A percentile compares a stretch with the other conserved stretches of the same genome.
Evolutionary conservation across 2,329 filamentous ascomycete genomes (phyloP).

Genomic region (Phaeoacremonium minimum): DNA sequence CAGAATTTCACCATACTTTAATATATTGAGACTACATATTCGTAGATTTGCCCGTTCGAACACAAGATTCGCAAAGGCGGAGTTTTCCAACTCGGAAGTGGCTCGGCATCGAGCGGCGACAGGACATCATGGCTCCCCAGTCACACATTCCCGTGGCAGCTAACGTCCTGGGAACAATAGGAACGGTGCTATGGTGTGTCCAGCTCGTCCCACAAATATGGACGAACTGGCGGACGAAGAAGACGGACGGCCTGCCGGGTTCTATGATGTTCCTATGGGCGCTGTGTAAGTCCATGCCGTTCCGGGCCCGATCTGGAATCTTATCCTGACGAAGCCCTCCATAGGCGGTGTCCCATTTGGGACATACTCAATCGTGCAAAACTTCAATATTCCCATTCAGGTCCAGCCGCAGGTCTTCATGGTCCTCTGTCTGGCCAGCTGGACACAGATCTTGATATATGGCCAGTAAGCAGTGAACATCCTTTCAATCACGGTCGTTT

Average conservation of each 20-base stretch:
- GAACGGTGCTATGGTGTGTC: conserved; percentile 33
- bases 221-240: conserved; percentile 57
- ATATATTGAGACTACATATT: too few relatives aligned
- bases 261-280: conserved; percentile 62
- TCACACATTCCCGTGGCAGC: conserved; percentile 8
- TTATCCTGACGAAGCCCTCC: neutral
- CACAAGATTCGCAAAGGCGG: too few relatives aligned
- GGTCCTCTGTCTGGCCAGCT: conserved; percentile 30
- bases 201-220: conserved; percentile 44
- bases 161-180: conserved; percentile 18
- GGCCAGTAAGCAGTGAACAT: conserved; percentile 13
- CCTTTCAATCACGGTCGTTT: neutral
- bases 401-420: conserved; percentile 37
- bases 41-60: too few relatives aligned
- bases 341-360: conserved; percentile 34
- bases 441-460: conserved; percentile 32
- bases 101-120: too few relatives aligned
- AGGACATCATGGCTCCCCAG: conserved; percentile 8
- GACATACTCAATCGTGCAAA: conserved; percentile 31
- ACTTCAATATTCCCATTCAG: conserved; percentile 37
- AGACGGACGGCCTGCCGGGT: conserved; percentile 55
- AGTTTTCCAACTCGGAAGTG: too few relatives aligned
- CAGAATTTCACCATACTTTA: too few relatives aligned
- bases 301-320: neutral
- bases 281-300: conserved; percentile 31